phyloP scores from a whole-genome alignment of 331 rosid genomes.

The Erythrophleum ivorense region DNA sequence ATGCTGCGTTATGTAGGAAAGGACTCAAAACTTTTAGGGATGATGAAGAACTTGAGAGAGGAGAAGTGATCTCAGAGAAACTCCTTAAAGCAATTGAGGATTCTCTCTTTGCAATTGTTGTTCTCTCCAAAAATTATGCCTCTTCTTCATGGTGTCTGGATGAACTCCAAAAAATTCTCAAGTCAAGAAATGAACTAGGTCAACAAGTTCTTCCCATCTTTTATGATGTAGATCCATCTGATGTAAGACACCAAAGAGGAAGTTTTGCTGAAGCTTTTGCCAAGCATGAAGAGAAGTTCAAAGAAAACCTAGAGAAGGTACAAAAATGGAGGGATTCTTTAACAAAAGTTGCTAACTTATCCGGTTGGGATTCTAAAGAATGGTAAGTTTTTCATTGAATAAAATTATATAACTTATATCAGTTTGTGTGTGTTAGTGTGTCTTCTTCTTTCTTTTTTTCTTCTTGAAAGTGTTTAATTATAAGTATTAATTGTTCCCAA shows the following conservation, averaged over 20 bases:
- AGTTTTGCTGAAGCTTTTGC: no score
- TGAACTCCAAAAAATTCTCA: background rate
- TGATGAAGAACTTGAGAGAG: background rate
- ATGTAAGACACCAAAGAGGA: no score
- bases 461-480: no score
- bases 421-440: no score
- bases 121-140: background rate
- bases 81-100: background rate
- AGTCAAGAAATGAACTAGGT: background rate
- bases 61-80: background rate
- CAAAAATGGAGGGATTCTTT: background rate
- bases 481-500: no score
- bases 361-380: background rate
- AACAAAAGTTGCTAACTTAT: background rate
- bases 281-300: no score
- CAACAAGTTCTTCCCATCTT: background rate
- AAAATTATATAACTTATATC: no score
- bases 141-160: background rate
- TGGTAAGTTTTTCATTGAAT: background rate
- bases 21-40: background rate
- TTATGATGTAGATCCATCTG: no score
- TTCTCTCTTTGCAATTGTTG: background rate
- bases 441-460: no score
- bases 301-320: no score
- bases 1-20: background rate